phyloP scores from a whole-genome alignment of 352 stramenopile species.

The Plasmopara muralis region DNA sequence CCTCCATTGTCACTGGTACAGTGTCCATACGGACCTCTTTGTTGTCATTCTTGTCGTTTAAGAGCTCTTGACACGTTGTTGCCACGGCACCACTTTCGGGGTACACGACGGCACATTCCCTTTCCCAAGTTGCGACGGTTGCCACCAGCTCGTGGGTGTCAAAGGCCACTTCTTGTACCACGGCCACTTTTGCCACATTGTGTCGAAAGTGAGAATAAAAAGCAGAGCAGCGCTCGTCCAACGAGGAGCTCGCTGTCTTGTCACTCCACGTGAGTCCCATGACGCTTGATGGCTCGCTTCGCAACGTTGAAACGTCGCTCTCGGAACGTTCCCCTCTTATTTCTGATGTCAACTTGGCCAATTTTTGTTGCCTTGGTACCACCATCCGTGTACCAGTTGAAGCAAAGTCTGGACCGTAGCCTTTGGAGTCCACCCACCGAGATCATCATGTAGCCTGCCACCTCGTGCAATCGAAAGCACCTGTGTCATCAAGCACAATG shows the following conservation, averaged over 20 bases:
- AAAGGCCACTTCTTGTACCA: background rate
- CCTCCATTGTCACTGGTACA: conserved; percentile 27
- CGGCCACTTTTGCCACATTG: conserved; percentile 22
- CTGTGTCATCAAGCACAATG: conserved; percentile 10
- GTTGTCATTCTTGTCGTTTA: conserved; percentile 5
- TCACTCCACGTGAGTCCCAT: conserved; percentile 33
- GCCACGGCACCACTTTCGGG: conserved; percentile 26
- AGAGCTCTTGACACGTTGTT: conserved; percentile 26
- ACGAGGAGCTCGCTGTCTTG: conserved; percentile 22
- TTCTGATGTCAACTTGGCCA: no score
- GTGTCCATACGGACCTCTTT: background rate
- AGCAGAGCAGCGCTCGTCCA: conserved; percentile 10
- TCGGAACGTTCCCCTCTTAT: no score
- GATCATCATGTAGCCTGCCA: background rate
- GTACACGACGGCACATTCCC: conserved; percentile 31
- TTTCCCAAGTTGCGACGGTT: conserved; percentile 1
- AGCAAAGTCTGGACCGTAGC: no score
- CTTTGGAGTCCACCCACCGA: no score
- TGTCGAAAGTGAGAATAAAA: conserved; percentile 36
- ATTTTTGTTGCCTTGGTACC: no score
- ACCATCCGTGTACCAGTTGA: no score
- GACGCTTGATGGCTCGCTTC: conserved; percentile 1
- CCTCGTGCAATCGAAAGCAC: conserved; percentile 13
- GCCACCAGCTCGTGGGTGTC: no score
- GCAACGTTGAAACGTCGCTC: conserved; percentile 9